Percentiles rank a stretch among this genome's conserved stretches.
Conservation (phyloP, 495 filamentous ascomycete genomes). For the Penicillium lagena region DNA sequence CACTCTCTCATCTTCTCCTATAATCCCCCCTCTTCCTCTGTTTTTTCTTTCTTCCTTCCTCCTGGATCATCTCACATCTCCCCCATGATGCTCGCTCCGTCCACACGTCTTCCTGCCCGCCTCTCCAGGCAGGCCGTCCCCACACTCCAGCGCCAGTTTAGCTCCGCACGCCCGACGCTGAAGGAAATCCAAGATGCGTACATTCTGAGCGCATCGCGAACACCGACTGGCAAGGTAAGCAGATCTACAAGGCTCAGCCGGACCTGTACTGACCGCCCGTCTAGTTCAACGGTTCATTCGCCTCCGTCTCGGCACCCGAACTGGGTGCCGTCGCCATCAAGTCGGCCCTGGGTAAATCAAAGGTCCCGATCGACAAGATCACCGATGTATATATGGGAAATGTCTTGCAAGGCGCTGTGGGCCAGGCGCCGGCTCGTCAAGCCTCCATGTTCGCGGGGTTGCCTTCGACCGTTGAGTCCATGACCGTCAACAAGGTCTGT, state of each 20-base stretch:
- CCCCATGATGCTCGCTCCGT: constrained; percentile 14
- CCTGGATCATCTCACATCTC: not conserved
- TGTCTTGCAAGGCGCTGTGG: constrained; percentile 77
- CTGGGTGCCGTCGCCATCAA: constrained; percentile 87
- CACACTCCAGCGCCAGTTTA: constrained; percentile 53
- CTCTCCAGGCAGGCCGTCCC: constrained; percentile 28
- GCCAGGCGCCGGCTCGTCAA: constrained; percentile 89
- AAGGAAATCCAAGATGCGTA: constrained; percentile 83
- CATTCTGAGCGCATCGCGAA: constrained; percentile 81
- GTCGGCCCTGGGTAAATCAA: constrained; percentile 76
- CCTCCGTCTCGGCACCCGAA: constrained; percentile 72
- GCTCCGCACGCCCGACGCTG: constrained; percentile 47
- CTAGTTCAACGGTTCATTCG: constrained; percentile 89
- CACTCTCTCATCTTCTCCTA: not conserved
- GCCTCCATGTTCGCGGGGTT: constrained; percentile 86
- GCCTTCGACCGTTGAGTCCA: constrained; percentile 67
- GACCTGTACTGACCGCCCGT: not conserved
- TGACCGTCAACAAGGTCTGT: constrained; percentile 97
- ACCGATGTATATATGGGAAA: constrained; percentile 96
- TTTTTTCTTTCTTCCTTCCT: not conserved
- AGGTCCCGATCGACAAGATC: constrained; percentile 68
- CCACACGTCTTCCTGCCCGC: constrained; percentile 21
- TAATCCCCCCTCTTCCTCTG: not conserved
- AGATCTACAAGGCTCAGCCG: not conserved
- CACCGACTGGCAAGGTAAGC: constrained; percentile 76